Evolutionary conservation across 2,329 filamentous ascomycete species (phyloP), one percentile per base, ranked within the genome.

Genomic region (Colletotrichum aenigma): DNA sequence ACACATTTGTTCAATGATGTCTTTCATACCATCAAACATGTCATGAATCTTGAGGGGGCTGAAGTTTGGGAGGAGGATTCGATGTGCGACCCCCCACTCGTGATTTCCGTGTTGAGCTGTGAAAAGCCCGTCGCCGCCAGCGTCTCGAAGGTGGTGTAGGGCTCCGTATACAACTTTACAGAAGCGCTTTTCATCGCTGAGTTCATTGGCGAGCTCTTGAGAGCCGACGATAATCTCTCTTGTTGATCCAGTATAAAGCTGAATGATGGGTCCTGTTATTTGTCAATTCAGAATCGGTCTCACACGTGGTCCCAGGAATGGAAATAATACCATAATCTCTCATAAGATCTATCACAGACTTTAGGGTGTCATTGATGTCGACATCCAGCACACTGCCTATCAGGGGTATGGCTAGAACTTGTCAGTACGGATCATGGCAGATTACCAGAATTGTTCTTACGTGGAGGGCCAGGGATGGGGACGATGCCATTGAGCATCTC

Each of bases 1-100:
- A 12, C 89, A 88, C 66, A 95, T 83, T 80, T 95, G 93, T 1
- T 88, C 87, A 6, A 92, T 89, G 75, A 94, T 91, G 78, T 94
- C 93, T 77, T 92, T 88, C 91, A 93, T 93, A 79, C 93, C 91
- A 76, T 90, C 87, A 76, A 93, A 95, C 93, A 95, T 95, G 71
- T 84, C 86, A 43, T 90, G 88, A 79, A 95, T 94, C 3, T 89
- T 87, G 30, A 94, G 82, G 0, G 93, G 93, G 0, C 93, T 93
- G 81, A 95, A 94, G 4, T 92, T 92, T 1, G 93, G 93, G 79
- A 93, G 89, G 70, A 95, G 85, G 18, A 92, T 84, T 26, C 92
- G 86, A 79, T 94, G 90, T 32, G 94, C 93, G 77, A 93, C 88
- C 21, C 89, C 91, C 93, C 93, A 95, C 79, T 92, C 32, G 24